Base-by-base conservation (phyloP, 75 land plant genomes). In the Chamaecyparis obtusa region DNA sequence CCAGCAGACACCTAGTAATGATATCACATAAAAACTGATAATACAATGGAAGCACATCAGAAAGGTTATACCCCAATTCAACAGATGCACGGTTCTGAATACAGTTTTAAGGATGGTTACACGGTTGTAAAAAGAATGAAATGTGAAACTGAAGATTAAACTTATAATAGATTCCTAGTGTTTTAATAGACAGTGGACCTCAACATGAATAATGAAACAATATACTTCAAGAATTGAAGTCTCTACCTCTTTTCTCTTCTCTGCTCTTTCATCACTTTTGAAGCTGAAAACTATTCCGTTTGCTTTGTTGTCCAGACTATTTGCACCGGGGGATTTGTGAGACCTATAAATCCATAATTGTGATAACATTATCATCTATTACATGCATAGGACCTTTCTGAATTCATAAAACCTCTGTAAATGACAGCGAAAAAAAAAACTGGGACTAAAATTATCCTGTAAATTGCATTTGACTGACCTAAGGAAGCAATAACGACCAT, bases 161-260 rank as follows among this genome's bases (percentile, higher is more conserved):
- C 33, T 81, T 3, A n/a, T 81, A 81, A 46, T 81, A 41, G 32
- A 27, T 81, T 81, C 54, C 43, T 16, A 46, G 1, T 81, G 2
- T 74, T 44, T 46, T n/a, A 41, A 78, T 39, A 46, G 46, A 46
- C 83, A 46, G n/a, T 46, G 46, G 11, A 78, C 5, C 81, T 78
- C 41, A 41, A 78, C n/a, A 78, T 39, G 46, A 44, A 44, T 5
- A 3, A 44, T 44, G 43, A 41, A 78, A 78, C 24, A 78, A 39
- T 39, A 33, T 78, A 32, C 49, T 13, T 46, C 49, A 81, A 46
- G 83, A 81, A 81, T 43, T 27, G 46, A 27, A 24, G 16, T 35
- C 43, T 91, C 81, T 90, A 86, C 97, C 97, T 97, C 95, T 92
- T 91, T 92, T 39, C 99, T 92, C 87, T 91, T 95, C 87, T 95